Evolutionary conservation across 441 rosid genomes (phyloP).

Genomic region (Populus hybrid): DNA sequence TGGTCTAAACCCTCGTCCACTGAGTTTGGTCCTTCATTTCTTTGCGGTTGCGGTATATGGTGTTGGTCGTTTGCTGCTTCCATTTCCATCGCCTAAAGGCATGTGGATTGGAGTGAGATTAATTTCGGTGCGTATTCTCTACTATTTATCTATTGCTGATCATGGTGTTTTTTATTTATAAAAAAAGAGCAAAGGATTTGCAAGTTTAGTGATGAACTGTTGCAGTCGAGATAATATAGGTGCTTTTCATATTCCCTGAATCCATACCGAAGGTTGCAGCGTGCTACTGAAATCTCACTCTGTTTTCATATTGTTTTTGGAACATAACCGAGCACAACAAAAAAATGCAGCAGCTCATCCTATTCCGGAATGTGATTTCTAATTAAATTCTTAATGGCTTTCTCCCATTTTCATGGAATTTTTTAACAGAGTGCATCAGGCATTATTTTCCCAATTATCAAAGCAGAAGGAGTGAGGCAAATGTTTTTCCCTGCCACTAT

Average conservation of each 20-base stretch:
- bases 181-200: neutral
- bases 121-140: constrained; percentile 39
- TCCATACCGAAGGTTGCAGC: neutral
- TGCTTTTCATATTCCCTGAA: neutral
- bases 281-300: neutral
- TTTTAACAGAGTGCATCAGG: constrained; percentile 65
- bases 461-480: constrained; percentile 84
- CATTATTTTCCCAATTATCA: constrained; percentile 80
- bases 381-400: constrained; percentile 12
- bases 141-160: neutral
- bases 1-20: constrained; percentile 68
- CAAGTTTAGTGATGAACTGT: neutral
- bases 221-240: neutral
- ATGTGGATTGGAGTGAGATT: constrained; percentile 72
- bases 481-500: constrained; percentile 83
- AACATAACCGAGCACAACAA: neutral
- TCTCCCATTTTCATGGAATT: constrained; percentile 6
- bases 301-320: neutral
- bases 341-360: neutral
- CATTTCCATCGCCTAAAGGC: constrained; percentile 70
- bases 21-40: constrained; percentile 67
- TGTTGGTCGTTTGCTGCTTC: constrained; percentile 65
- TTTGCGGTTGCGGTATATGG: constrained; percentile 75
- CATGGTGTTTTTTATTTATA: neutral
- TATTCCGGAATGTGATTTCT: neutral